phyloP scores from a whole-genome alignment of 1,284 basidiomycete genomes.

The Cryptococcus sp. region DNA sequence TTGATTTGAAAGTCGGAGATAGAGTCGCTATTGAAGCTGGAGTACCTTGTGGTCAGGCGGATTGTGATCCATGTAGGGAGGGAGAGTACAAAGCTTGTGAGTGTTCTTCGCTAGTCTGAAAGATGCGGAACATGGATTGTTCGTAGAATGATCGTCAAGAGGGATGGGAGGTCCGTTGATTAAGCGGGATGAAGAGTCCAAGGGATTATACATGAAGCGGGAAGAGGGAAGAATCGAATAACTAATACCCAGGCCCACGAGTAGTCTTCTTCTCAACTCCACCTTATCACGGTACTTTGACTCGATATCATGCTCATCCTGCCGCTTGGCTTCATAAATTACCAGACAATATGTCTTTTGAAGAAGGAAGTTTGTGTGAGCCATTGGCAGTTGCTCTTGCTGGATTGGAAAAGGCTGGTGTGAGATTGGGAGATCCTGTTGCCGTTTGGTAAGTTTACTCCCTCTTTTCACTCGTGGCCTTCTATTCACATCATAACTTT shows the following conservation, averaged over 20 bases:
- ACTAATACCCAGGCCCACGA: conserved; percentile 36
- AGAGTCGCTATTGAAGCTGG: conserved; percentile 54
- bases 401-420: conserved; percentile 52
- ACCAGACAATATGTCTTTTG: conserved; percentile 50
- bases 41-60: conserved; percentile 51
- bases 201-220: too few relatives aligned
- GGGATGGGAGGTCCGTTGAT: background rate
- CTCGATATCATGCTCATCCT: conserved; percentile 54
- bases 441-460: conserved; percentile 48
- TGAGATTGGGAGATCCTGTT: conserved; percentile 51
- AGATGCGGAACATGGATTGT: too few relatives aligned
- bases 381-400: conserved; percentile 54
- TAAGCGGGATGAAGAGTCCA: too few relatives aligned
- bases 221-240: background rate
- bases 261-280: conserved; percentile 53
- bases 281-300: conserved; percentile 51
- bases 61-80: conserved; percentile 52
- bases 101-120: too few relatives aligned
- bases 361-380: conserved; percentile 55
- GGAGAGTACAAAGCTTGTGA: conserved; percentile 54
- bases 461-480: background rate
- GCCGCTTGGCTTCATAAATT: conserved; percentile 55
- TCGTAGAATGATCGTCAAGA: too few relatives aligned
- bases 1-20: conserved; percentile 45
- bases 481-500: too few relatives aligned